Base-by-base conservation (phyloP, 495 filamentous ascomycete species). In the Thermochaetoides thermophila region DNA sequence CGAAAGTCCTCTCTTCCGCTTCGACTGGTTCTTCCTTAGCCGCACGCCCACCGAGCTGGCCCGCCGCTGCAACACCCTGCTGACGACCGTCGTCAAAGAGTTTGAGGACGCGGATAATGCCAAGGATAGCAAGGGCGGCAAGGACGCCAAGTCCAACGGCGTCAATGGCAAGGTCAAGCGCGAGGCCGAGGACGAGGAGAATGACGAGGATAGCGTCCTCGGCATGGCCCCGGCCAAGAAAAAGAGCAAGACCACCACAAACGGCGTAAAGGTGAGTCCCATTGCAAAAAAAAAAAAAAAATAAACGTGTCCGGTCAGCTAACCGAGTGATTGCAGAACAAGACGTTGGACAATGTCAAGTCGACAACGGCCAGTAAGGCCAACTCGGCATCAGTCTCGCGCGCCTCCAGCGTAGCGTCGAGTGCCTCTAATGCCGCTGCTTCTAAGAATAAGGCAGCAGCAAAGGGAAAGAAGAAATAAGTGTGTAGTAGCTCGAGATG, bases 21-120 rank as follows among this genome's bases (percentile, higher is more conserved):
- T 99, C 41, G 91, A 99, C 45, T 99, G 91, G 91, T 99, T 96
- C 61, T 92, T 96, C 65, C 66, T 99, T 17, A 87, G 81, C 47
- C 71, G 91, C 10, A 99, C 91, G 2, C 85, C 91, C 2, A 71
- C 84, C 16, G 91, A 99, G 58, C 80, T 99, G 43, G 73, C 81
- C 36, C 75, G 91, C 38, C 69, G 91, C 23, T 96, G 89, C 59
- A 87, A 82, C 27, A 99, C 91, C 2, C 68, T 99, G 22, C 71
- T 99, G 37, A 87, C 85, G 34, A 93, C 91, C 2, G 79, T 99
- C 16, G 77, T 84, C 20, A 74, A 86, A 51, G 91, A 99, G 56
- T 93, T 95, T 54, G 87, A 95, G 51, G 66, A 76, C 30, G 49
- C 47, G 16, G n/a, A n/a, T n/a, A 57, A 58, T 17, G 53, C 56